Base-by-base conservation (phyloP, 2,329 filamentous ascomycete genomes). In the Microascus cirrosus region DNA sequence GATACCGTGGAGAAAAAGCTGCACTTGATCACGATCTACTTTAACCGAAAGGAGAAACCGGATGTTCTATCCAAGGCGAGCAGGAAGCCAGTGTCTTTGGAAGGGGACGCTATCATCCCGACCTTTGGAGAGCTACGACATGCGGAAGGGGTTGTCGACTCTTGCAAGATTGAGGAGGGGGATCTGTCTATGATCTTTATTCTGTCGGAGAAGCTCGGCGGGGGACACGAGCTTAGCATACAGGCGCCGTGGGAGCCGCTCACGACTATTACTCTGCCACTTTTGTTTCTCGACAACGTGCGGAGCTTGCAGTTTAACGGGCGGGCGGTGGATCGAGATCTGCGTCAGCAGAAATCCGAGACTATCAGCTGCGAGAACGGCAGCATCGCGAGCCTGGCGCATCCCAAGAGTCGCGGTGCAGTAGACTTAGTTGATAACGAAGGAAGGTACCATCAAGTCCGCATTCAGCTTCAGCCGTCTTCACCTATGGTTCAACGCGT, bases 171-270 rank as follows among this genome's bases (percentile, higher is more conserved):
- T 51, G 75, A 78, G 4, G 87, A 92, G 67, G 84, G 84, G 1
- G 75, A 78, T 28, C 75, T 87, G 57, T 83, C 85, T 35, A 83
- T 85, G 62, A 86, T 92, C 56, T 72, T 91, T 2, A 83, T 89
- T 28, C 72, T 93, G 15, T 87, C 84, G 2, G 81, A 86, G 63
- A 81, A 83, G 25, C 77, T 79, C 55, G 75, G 83, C 62, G 85
- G 86, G 1, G 78, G 79, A 34, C 80, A 82, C 53, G 83, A 87
- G 65, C 70, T 93, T 18, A 89, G 85, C 62, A 73, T 89, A 11
- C 87, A 91, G 68, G 86, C 86, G 6, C 87, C 87, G 0, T 92
- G 88, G 88, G 85, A 85, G 59, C 79, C 80, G 56, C 76, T 87
- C 13, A 82, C 84, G n/a, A 83, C 83, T 51, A 72, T 91, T n/a